Evolutionary conservation across 1,284 basidiomycete species (phyloP), one percentile per base, ranked within the genome.

Genomic region (Leccinum insolens): DNA sequence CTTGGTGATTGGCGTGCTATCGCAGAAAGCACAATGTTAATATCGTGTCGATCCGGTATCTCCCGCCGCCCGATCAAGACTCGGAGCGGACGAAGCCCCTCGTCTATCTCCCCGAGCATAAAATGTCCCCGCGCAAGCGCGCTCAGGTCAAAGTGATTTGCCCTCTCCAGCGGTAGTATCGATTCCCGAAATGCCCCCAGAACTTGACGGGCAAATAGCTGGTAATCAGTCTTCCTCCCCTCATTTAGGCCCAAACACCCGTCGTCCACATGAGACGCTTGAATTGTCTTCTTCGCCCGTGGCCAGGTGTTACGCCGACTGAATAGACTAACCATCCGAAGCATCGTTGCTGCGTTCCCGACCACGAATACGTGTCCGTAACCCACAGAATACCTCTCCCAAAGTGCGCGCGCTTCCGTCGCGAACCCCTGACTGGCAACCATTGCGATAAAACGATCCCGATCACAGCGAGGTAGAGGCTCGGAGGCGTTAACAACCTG

Each of bases 111-210:
- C n/a, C 86, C 88, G 28, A 88, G 76, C 68, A 90, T 81, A 71
- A 90, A 87, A 74, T 84, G 84, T 22, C 85, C 88, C 68, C 89
- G 84, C 3, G 89, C 88, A 52, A 89, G 80, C 12, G 89, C 84
- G 65, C 86, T 91, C 66, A 92, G 74, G 65, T 82, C 79, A 67
- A 76, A 78, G 76, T 89, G 89, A 57, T 78, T 71, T 2, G 87
- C 86, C n/a, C 77, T 63, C 20, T 76, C 69, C 59, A 91, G 72
- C 4, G 89, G 86, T 44, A 78, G 72, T 72, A 86, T 83, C 57
- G 76, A 73, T 39, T 73, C 64, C 31, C 73, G 77, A 75, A 82
- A 92, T 60, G 80, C 79, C 15, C 71, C 70, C 61, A 89, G 72
- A 68, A 91, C 82, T 44, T 73, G 80, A 61, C 81, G 75, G 31